These are phyloP conservation scores for Gracilaria caudata DNA, from an alignment of 23 red algal species.

Conservation along the genomic window DNA sequence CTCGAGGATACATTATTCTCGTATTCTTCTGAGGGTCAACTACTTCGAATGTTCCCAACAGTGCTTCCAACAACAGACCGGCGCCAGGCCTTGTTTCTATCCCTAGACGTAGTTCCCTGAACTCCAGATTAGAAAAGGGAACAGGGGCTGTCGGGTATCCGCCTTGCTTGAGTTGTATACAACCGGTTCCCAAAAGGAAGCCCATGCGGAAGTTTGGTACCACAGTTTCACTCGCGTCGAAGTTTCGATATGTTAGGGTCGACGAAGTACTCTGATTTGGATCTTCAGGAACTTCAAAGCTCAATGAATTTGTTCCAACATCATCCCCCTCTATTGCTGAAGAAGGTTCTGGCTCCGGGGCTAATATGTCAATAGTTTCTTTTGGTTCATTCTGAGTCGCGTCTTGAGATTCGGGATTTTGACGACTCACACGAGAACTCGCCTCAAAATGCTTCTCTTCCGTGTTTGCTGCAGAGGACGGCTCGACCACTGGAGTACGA, in stretches of 20 bases:
- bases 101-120: conserved; percentile 65
- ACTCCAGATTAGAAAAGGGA: conserved; percentile 59
- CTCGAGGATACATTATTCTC: conserved; percentile 78
- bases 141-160: conserved; percentile 45
- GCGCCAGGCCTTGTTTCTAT: conserved; percentile 63
- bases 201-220: conserved; percentile 73
- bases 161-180: conserved; percentile 58
- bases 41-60: conserved; percentile 73
- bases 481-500: background rate
- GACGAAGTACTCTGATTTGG: background rate
- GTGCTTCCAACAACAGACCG: conserved; percentile 66
- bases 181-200: conserved; percentile 55
- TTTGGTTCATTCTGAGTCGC: background rate
- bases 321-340: background rate
- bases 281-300: background rate
- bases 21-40: conserved; percentile 54
- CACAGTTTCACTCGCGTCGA: conserved; percentile 1
- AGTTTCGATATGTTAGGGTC: background rate
- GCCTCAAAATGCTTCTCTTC: background rate
- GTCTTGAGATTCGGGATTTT: background rate
- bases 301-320: background rate
- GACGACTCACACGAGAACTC: background rate
- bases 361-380: background rate
- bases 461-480: background rate
- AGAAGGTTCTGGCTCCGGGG: background rate